Percentiles rank a stretch among this genome's conserved stretches.
These are phyloP conservation scores for Cucumis sativus DNA, from an alignment of 306 rosid species.

Conservation along the genomic window DNA sequence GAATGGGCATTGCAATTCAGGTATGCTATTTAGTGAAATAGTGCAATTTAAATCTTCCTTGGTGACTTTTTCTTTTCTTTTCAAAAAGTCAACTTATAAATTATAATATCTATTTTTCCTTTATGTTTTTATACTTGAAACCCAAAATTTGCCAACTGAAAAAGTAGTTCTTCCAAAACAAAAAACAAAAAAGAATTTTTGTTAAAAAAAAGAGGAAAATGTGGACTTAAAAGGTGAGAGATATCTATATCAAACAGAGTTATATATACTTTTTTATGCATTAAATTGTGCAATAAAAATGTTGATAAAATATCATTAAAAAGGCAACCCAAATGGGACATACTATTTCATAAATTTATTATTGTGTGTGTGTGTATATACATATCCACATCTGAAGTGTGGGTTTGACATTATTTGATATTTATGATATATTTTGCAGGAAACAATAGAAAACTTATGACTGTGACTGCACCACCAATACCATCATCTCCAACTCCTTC, in stretches of 20 bases:
- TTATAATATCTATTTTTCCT: too few relatives aligned
- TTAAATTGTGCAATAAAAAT: too few relatives aligned
- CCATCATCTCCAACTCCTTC: conserved; percentile 15
- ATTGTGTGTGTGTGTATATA: too few relatives aligned
- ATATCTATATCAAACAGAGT: too few relatives aligned
- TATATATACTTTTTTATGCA: too few relatives aligned
- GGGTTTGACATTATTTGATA: conserved; percentile 25
- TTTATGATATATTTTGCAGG: conserved; percentile 45
- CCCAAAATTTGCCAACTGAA: not conserved
- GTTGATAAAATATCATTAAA: too few relatives aligned
- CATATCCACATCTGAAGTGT: not conserved
- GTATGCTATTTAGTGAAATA: conserved; percentile 19
- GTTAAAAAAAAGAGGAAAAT: too few relatives aligned
- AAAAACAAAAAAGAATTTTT: too few relatives aligned
- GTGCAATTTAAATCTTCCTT: not conserved
- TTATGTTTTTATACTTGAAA: not conserved
- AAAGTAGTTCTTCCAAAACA: too few relatives aligned
- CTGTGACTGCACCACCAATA: conserved; percentile 30
- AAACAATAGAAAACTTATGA: conserved; percentile 47
- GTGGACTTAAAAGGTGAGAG: too few relatives aligned
- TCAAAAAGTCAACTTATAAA: not conserved
- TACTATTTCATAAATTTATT: not conserved
- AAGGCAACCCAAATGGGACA: not conserved
- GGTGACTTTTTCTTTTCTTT: too few relatives aligned
- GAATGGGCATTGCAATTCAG: conserved; percentile 38